Evolutionary conservation across 192 early-diverging fungal genomes (phyloP).

Genomic region (Backusella tuberculispora): DNA sequence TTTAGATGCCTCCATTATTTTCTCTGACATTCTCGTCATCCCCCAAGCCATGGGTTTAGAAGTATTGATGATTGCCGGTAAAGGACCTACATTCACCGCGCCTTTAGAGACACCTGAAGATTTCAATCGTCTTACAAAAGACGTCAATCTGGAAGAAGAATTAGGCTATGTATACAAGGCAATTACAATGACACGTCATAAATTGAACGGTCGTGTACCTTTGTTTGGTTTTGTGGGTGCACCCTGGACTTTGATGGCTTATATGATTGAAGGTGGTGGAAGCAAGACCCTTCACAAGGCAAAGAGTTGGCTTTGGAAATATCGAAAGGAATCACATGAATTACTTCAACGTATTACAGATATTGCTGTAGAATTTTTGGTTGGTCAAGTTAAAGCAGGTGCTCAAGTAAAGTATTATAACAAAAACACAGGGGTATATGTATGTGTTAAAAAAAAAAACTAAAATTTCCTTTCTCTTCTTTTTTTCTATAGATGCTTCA

Average conservation of each 20-base stretch:
- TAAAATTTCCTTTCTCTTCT: too few species aligned
- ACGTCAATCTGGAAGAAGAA: constrained; percentile 74
- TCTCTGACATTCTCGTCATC: constrained; percentile 97
- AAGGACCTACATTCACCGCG: constrained; percentile 88
- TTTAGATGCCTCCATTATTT: constrained; percentile 97
- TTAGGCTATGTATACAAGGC: constrained; percentile 93
- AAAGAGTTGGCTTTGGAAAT: constrained; percentile 87
- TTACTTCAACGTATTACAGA: constrained; percentile 84
- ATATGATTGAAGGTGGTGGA: constrained; percentile 98
- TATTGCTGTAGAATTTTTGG: constrained; percentile 82
- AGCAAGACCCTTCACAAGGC: constrained; percentile 89
- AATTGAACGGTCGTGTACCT: constrained; percentile 84
- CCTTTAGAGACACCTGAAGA: constrained; percentile 79
- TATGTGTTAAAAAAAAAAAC: not conserved
- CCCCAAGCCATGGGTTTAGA: constrained; percentile 96
- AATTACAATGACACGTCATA: constrained; percentile 88
- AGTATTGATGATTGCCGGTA: constrained; percentile 91
- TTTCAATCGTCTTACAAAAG: constrained; percentile 60
- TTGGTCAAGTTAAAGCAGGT: constrained; percentile 94
- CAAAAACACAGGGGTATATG: not conserved
- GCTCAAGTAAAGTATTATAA: constrained; percentile 69
- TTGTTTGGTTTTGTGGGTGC: constrained; percentile 96
- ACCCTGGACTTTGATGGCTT: constrained; percentile 98
- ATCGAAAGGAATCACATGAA: constrained; percentile 74
- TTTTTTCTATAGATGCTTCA: constrained; percentile 73